phyloP scores from a whole-genome alignment of 352 stramenopile species.

The Aphanomyces cochlioides region DNA sequence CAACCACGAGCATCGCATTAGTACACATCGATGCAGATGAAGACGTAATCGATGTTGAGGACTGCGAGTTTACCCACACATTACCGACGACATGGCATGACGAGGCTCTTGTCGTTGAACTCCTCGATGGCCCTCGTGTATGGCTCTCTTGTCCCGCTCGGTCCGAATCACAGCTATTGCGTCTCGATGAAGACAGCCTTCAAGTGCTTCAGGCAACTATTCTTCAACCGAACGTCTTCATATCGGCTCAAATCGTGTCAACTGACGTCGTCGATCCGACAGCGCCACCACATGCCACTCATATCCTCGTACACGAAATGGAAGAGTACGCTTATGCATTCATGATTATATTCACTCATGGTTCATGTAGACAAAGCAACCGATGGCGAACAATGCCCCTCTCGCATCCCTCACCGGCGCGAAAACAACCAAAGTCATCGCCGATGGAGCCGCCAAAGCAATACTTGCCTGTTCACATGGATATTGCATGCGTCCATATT shows the following conservation, averaged over 20 bases:
- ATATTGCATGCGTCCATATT: not conserved
- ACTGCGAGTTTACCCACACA: not conserved
- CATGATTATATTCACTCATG: no score
- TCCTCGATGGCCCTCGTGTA: constrained; percentile 1
- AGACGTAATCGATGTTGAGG: not conserved
- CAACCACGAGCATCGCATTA: not conserved
- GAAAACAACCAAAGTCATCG: not conserved
- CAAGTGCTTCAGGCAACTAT: not conserved
- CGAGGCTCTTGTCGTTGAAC: not conserved
- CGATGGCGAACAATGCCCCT: no score
- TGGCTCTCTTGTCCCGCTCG: not conserved
- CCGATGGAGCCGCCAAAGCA: not conserved
- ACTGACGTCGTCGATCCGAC: constrained; percentile 6
- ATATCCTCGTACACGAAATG: constrained; percentile 10
- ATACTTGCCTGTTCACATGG: not conserved
- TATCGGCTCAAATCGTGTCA: not conserved
- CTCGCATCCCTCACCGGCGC: no score
- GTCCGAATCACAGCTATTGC: not conserved
- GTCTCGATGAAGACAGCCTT: not conserved
- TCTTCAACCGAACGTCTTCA: not conserved
- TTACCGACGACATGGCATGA: not conserved
- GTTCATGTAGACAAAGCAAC: no score
- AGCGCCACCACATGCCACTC: not conserved
- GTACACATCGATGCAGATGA: not conserved
- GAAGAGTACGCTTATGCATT: not conserved